These are phyloP conservation scores for Rosellinia necatrix DNA, from an alignment of 2,329 filamentous ascomycete genomes.

Conservation along the genomic window DNA sequence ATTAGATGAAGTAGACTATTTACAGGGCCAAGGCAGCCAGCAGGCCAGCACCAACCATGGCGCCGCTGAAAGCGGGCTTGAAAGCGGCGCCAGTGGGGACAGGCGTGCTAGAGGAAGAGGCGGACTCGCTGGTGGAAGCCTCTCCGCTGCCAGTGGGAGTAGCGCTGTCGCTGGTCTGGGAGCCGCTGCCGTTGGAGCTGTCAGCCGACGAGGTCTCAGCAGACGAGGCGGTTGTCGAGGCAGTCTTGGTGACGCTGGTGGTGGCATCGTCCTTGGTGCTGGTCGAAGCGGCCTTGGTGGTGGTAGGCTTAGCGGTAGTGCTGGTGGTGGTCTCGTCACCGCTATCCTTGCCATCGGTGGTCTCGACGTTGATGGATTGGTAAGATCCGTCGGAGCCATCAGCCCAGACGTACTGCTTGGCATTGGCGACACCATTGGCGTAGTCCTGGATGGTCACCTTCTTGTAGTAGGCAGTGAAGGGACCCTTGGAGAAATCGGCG, in stretches of 20 bases:
- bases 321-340: constrained; percentile 29
- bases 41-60: constrained; percentile 34
- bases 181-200: constrained; percentile 16
- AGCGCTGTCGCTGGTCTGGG: constrained; percentile 16
- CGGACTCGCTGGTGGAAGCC: neutral
- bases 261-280: constrained; percentile 22
- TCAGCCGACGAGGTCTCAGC: constrained; percentile 1
- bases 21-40: constrained; percentile 37
- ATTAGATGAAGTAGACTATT: constrained; percentile 16
- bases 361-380: constrained; percentile 57
- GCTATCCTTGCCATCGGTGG: constrained; percentile 41
- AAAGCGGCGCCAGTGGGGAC: constrained; percentile 30
- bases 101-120: constrained; percentile 20
- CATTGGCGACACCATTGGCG: constrained; percentile 53
- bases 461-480: constrained; percentile 63
- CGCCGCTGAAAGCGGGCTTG: constrained; percentile 34
- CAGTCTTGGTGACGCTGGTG: constrained; percentile 20
- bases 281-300: constrained; percentile 29
- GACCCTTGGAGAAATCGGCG: constrained; percentile 56
- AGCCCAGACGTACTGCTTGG: constrained; percentile 57
- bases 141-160: constrained; percentile 17
- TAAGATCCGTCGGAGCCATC: constrained; percentile 54
- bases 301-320: constrained; percentile 23
- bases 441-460: constrained; percentile 59
- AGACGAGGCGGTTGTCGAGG: constrained; percentile 34